phyloP scores from a whole-genome alignment of 345 rosid species.

The Kernera saxatilis region DNA sequence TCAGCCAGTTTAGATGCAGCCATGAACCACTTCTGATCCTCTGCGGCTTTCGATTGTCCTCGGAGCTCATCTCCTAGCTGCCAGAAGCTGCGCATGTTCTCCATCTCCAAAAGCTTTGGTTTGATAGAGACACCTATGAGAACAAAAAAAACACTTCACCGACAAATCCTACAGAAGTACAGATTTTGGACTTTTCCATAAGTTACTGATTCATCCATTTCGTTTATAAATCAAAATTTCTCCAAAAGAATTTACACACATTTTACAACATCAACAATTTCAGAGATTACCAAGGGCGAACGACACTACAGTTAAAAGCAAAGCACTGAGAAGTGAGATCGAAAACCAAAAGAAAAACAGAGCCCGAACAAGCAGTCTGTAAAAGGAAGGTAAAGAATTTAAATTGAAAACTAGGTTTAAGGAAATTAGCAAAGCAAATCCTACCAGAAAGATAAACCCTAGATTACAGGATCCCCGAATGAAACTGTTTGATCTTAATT shows the following conservation, averaged over 20 bases:
- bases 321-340: conserved; percentile 10
- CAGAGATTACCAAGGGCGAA: neutral
- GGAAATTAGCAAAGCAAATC: neutral
- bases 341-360: conserved; percentile 5
- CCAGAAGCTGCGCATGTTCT: conserved; percentile 59
- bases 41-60: conserved; percentile 69
- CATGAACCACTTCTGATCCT: conserved; percentile 84
- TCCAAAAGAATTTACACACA: neutral
- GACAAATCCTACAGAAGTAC: neutral
- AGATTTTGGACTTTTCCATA: neutral
- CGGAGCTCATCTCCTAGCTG: conserved; percentile 94
- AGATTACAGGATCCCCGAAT: neutral
- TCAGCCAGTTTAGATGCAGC: conserved; percentile 88
- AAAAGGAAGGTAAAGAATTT: neutral
- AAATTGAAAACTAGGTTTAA: neutral
- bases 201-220: neutral
- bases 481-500: neutral
- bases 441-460: conserved; percentile 7
- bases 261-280: neutral
- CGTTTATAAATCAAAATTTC: neutral
- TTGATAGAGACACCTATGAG: conserved; percentile 4
- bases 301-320: neutral
- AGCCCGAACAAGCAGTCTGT: neutral
- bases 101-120: conserved; percentile 15
- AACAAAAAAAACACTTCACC: neutral